Evolutionary conservation across 345 rosid genomes (phyloP).

Genomic region (Geranium rotundifolium): DNA sequence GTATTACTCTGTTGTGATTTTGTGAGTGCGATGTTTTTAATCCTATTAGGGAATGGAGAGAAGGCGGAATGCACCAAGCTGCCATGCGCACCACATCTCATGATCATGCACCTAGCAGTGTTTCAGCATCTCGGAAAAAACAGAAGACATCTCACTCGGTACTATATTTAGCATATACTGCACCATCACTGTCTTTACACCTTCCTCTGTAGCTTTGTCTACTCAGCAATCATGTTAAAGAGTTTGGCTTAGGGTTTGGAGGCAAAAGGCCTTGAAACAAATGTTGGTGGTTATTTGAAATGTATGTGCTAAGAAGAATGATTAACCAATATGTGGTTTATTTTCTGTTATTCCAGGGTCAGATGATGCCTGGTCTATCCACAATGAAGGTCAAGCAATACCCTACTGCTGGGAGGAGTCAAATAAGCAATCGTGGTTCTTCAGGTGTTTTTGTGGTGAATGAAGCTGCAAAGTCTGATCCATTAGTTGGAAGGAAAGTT

Average conservation of each 20-base stretch:
- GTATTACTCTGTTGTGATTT: conserved; percentile 1
- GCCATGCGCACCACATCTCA: conserved; percentile 43
- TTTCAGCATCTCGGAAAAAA: conserved; percentile 77
- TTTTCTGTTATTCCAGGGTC: conserved; percentile 22
- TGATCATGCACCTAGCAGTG: conserved; percentile 56
- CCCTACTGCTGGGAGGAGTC: conserved; percentile 45
- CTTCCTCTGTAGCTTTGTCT: conserved; percentile 5
- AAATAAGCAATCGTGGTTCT: conserved; percentile 34
- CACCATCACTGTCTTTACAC: conserved; percentile 4
- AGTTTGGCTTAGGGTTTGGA: conserved; percentile 1
- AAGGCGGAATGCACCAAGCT: conserved; percentile 51
- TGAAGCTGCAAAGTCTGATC: conserved; percentile 47
- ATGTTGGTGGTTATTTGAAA: conserved; percentile 4
- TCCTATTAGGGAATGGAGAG: conserved; percentile 82
- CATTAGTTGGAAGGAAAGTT: conserved; percentile 72
- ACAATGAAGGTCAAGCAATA: conserved; percentile 40
- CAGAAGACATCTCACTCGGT: conserved; percentile 67
- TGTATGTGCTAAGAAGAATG: not conserved
- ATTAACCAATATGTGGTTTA: conserved; percentile 4
- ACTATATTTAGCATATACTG: conserved; percentile 15
- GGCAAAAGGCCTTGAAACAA: conserved; percentile 4
- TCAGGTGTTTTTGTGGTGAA: conserved; percentile 34
- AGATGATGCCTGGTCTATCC: conserved; percentile 26
- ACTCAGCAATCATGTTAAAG: conserved; percentile 8
- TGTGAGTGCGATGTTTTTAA: conserved; percentile 4